Evolutionary conservation across 495 filamentous ascomycete species (phyloP), one percentile per base, ranked within the genome.

Genomic region (Lophium mytilinum): DNA sequence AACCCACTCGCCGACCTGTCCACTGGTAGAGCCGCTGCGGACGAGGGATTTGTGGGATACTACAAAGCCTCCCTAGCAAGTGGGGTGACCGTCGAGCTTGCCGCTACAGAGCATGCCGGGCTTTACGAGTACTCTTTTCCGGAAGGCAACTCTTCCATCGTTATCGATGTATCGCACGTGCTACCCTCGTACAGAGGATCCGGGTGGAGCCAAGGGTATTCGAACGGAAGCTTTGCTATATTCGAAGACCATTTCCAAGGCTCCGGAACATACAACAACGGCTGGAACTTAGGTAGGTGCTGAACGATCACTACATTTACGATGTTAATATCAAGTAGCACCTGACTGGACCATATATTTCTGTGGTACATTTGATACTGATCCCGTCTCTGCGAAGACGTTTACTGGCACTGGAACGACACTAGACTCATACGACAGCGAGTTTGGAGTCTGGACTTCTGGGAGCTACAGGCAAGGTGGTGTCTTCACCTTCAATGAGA

Each of bases 111-210:
- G n/a, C 83, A 80, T 56, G 80, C 84, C 0, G 85, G 83, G 10
- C 72, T 86, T 42, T 82, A 79, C 60, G 77, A 78, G 17, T 86
- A 88, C 67, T 76, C 71, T 0, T 89, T 87, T 58, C 77, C 83
- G 0, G 35, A 66, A 17, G 70, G 69, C 0, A 69, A 68, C n/a
- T 18, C 47, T 51, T 72, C 81, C 52, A 61, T 89, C 40, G 68
- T 88, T 14, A 77, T 89, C 17, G 85, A 89, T 68, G 79, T 88
- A 12, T 86, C 84, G 6, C 85, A 89, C 69, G 79, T 87, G 19
- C 71, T 89, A 43, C 78, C 82, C 21, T 84, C 81, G 1, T 83
- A 75, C 46, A 69, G 83, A 8, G 80, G 80, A 3, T 67, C 78
- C 51, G 81, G 81, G 0, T 72, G 82, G 46, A 76, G 80, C 30